A percentile compares a stretch with the other conserved stretches of the same genome.
Conservation (phyloP, 257 asterid genomes). For the Lavandula angustifolia region DNA sequence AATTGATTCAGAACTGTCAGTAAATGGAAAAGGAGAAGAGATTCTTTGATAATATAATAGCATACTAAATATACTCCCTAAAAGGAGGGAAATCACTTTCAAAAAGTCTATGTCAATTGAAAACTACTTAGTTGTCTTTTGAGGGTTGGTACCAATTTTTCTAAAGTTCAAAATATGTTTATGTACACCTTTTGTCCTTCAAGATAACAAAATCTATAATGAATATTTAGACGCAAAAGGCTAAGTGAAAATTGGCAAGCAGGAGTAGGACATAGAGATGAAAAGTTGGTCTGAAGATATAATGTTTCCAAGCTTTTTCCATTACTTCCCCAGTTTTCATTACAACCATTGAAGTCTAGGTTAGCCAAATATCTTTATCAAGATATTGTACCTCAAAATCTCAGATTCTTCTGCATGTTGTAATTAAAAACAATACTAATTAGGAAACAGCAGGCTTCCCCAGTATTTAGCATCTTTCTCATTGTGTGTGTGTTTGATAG, state of each 20-base stretch:
- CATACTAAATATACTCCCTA: slow-evolving; percentile 37
- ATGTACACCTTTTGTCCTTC: background rate
- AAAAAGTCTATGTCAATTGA: slow-evolving; percentile 23
- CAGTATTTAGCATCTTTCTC: slow-evolving; percentile 36
- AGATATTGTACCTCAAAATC: slow-evolving; percentile 22
- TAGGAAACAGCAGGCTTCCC: slow-evolving; percentile 40
- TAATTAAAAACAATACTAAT: slow-evolving; percentile 40
- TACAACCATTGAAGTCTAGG: slow-evolving; percentile 33
- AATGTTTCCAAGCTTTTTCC: slow-evolving; percentile 29
- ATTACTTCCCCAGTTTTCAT: slow-evolving; percentile 31
- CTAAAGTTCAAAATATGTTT: too few species aligned
- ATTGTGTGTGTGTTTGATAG: slow-evolving; percentile 25
- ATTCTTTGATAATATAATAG: slow-evolving; percentile 26
- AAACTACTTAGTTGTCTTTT: slow-evolving; percentile 30
- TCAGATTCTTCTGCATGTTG: slow-evolving; percentile 20
- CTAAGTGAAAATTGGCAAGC: slow-evolving; percentile 44
- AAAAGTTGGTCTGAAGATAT: background rate
- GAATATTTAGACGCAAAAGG: too few species aligned
- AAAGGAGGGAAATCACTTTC: slow-evolving; percentile 32
- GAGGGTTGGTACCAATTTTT: background rate
- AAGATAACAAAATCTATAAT: too few species aligned
- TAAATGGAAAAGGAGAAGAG: slow-evolving; percentile 22
- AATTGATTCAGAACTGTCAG: slow-evolving; percentile 32
- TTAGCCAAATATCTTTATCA: slow-evolving; percentile 28
- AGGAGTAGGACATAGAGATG: slow-evolving; percentile 28